phyloP scores from a whole-genome alignment of 306 rosid genomes.

The Vigna hirtella region DNA sequence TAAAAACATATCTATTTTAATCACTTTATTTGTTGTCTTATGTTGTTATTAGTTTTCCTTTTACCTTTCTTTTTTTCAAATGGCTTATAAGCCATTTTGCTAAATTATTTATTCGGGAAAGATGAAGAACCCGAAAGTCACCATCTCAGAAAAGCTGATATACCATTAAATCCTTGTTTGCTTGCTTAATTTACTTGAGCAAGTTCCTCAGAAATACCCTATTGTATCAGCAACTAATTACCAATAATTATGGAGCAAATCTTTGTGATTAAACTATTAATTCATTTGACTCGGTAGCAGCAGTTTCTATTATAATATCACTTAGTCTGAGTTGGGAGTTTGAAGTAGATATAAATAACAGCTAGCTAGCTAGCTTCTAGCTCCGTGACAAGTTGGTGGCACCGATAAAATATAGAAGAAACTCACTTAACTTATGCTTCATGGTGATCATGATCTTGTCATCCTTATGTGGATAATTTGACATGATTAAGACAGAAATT shows the following conservation, averaged over 20 bases:
- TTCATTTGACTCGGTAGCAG: conserved; percentile 42
- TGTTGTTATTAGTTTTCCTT: neutral
- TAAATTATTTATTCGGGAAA: conserved; percentile 47
- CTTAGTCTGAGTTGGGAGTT: conserved; percentile 35
- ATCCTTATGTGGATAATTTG: conserved; percentile 47
- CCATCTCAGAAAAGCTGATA: conserved; percentile 27
- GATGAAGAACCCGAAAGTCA: conserved; percentile 32
- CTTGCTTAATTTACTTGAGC: conserved; percentile 65
- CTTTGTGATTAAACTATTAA: conserved; percentile 28
- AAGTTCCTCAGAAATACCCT: conserved; percentile 53
- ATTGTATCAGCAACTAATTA: conserved; percentile 27
- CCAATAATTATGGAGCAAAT: conserved; percentile 18
- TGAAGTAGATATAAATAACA: conserved; percentile 33
- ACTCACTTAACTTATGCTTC: conserved; percentile 37
- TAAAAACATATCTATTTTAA: neutral
- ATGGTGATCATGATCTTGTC: conserved; percentile 41
- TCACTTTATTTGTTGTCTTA: neutral
- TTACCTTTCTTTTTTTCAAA: conserved; percentile 52
- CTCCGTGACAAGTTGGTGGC: too few relatives aligned
- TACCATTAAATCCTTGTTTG: conserved; percentile 55
- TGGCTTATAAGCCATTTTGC: conserved; percentile 60
- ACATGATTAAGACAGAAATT: conserved; percentile 47
- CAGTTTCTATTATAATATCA: conserved; percentile 14
- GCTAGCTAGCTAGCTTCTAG: neutral
- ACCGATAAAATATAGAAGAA: conserved; percentile 21